Evolutionary conservation across 2,329 filamentous ascomycete species (phyloP).

Genomic region (Phialophora verrucosa): DNA sequence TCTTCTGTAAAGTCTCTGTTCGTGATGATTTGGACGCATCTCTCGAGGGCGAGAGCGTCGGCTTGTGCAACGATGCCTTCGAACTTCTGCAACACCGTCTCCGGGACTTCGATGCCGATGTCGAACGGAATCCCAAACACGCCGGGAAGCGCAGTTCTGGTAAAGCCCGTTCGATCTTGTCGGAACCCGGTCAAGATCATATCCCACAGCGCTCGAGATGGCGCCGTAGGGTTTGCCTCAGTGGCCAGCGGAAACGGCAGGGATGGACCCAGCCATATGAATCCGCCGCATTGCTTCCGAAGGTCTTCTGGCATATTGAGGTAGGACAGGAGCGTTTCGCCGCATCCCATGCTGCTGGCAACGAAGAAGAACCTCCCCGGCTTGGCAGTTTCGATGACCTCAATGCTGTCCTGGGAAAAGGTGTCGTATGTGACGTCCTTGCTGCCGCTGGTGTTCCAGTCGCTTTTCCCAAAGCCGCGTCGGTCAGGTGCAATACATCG

Average conservation of each 20-base stretch:
- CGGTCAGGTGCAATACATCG: constrained; percentile 44
- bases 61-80: constrained; percentile 40
- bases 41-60: constrained; percentile 42
- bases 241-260: constrained; percentile 39
- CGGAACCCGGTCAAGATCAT: constrained; percentile 40
- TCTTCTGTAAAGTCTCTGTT: constrained; percentile 40
- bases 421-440: constrained; percentile 42
- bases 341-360: constrained; percentile 43
- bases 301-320: constrained; percentile 31
- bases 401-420: constrained; percentile 41
- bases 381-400: constrained; percentile 38
- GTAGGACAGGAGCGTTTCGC: constrained; percentile 42
- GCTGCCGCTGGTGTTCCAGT: constrained; percentile 39
- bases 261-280: constrained; percentile 41
- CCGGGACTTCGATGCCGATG: constrained; percentile 34
- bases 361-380: constrained; percentile 40
- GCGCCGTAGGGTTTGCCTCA: constrained; percentile 38
- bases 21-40: constrained; percentile 42
- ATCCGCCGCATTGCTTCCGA: constrained; percentile 33
- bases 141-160: constrained; percentile 34
- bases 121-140: constrained; percentile 39
- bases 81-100: constrained; percentile 36
- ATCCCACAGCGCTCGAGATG: constrained; percentile 40
- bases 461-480: constrained; percentile 43
- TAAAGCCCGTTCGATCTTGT: constrained; percentile 36